Base-by-base conservation (phyloP, 2,329 filamentous ascomycete species). In the Arthrobotrys entomopaga region DNA sequence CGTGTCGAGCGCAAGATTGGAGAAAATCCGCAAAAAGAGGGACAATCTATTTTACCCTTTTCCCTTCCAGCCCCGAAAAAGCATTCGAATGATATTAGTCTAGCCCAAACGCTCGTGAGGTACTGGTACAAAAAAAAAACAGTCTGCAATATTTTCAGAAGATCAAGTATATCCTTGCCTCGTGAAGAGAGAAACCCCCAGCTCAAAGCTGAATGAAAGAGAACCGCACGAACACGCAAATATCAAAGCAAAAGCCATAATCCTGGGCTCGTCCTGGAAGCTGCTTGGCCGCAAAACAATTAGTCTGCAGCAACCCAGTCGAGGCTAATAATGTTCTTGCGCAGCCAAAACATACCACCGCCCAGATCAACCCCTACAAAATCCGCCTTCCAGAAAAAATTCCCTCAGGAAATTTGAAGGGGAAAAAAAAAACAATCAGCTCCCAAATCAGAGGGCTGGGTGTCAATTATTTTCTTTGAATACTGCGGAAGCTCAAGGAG, bases 361-460 rank as follows among this genome's bases (percentile, higher is more conserved):
- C 52, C 59, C 59, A 71, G 48, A 71, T 71, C 66, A 71, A 49
- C 67, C 53, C 67, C 67, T 72, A 65, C 67, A 72, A 72, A 72
- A 65, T 59, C 63, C 57, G 66, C 52, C 59, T 57, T 53, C 46
- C 42, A 46, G 59, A 64, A 42, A 50, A 65, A 72, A 72, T 72
- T 72, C 67, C 67, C 67, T 72, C 67, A 72, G 6, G 38, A 63
- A 56, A 48, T 13, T 19, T 56, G 46, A 59, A 63, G 40, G 43
- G 42, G 61, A 29, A 46, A 40, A n/a, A 46, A 46, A 34, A 2
- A 34, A 7, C 6, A 10, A 10, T 2, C 29, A 34, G 29, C 6
- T n/a, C 29, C 29, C 1, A 34, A 34, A 34, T 34, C 6, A 13
- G n/a, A 46, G 42, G 42, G 42, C 42, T 46, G 42, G 58, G 7